phyloP scores from a whole-genome alignment of 257 asterid species.

The Orobanche coerulescens region DNA sequence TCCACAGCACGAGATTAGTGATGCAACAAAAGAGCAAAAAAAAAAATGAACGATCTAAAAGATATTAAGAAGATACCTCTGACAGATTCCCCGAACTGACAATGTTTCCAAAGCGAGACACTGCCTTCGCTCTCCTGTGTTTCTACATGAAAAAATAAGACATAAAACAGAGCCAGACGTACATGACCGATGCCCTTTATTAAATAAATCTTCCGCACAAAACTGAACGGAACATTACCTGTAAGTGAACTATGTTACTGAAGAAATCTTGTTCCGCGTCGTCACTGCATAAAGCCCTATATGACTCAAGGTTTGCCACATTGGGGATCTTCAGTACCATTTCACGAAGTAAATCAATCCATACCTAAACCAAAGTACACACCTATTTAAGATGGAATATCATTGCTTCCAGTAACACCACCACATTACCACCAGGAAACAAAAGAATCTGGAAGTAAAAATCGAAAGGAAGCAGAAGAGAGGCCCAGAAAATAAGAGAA shows the following conservation, averaged over 20 bases:
- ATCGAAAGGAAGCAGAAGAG: not conserved
- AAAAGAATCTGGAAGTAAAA: not conserved
- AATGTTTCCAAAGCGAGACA: conserved; percentile 50
- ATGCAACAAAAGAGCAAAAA: conserved; percentile 1
- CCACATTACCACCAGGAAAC: not conserved
- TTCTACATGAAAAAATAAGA: conserved; percentile 45
- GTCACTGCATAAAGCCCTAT: conserved; percentile 49
- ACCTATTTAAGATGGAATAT: conserved; percentile 2
- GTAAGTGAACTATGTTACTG: conserved; percentile 69
- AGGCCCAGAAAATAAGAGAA: not conserved
- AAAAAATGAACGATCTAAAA: not conserved
- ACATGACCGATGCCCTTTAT: not conserved
- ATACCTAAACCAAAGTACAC: conserved; percentile 42
- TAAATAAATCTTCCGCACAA: not conserved
- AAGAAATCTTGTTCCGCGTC: conserved; percentile 93
- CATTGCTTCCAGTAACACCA: conserved; percentile 1
- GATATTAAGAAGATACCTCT: conserved; percentile 39
- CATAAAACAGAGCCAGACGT: conserved; percentile 9
- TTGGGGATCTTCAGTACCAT: conserved; percentile 83
- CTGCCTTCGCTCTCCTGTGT: conserved; percentile 88
- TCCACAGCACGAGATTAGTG: conserved; percentile 12
- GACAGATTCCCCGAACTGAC: conserved; percentile 49
- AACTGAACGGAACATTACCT: conserved; percentile 39
- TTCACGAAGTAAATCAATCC: conserved; percentile 82
- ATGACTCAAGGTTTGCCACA: conserved; percentile 56